Conservation (phyloP, 75 land plant species). For the Cupressus sempervirens region DNA sequence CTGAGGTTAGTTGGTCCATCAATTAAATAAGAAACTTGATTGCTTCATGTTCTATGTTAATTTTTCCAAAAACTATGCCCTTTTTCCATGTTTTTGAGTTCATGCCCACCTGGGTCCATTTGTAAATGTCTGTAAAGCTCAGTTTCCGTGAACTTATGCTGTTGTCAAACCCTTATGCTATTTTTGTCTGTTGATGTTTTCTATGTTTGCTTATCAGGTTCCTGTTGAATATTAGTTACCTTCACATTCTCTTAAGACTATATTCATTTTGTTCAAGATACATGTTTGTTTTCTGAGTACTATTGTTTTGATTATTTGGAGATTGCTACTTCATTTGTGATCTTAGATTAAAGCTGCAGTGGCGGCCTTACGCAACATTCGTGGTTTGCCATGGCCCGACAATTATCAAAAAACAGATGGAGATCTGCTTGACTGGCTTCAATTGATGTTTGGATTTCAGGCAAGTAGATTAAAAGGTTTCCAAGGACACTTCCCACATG, state of each 20-base stretch:
- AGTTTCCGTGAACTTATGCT: background rate
- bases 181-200: background rate
- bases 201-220: background rate
- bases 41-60: background rate
- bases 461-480: slow-evolving; percentile 19
- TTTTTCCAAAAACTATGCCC: background rate
- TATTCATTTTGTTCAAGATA: background rate
- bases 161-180: background rate
- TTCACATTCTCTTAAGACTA: background rate
- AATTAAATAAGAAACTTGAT: background rate
- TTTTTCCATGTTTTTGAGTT: background rate
- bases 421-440: slow-evolving; percentile 85
- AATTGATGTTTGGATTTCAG: slow-evolving; percentile 84
- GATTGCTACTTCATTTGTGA: background rate
- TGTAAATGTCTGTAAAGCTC: background rate
- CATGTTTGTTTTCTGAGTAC: background rate
- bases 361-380: slow-evolving; percentile 57
- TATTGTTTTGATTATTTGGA: background rate
- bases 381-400: slow-evolving; percentile 62
- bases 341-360: slow-evolving; percentile 73
- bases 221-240: background rate
- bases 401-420: slow-evolving; percentile 21
- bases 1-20: slow-evolving; percentile 58
- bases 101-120: background rate
- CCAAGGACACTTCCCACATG: background rate